Evolutionary conservation across 2,329 filamentous ascomycete genomes (phyloP).

Genomic region (Aspergillus fijiensis): DNA sequence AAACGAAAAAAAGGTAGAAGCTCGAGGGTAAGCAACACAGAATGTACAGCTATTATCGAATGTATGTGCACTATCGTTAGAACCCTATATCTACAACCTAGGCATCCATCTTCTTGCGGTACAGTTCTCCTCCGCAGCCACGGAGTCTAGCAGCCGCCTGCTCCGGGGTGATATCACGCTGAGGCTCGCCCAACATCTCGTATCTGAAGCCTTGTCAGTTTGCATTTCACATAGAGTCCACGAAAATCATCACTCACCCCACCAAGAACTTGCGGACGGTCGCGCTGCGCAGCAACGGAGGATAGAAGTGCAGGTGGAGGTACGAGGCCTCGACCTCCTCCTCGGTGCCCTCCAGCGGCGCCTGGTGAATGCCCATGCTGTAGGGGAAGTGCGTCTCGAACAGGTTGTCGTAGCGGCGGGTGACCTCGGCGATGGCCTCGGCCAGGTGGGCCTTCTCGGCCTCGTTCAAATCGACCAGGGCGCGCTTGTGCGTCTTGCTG

Average conservation of each 20-base stretch:
- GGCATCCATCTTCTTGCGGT: constrained; percentile 63
- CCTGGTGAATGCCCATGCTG: constrained; percentile 95
- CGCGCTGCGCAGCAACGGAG: constrained; percentile 84
- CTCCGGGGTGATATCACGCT: constrained; percentile 95
- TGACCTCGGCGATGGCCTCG: constrained; percentile 82
- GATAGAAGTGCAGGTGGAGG: constrained; percentile 97
- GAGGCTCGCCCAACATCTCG: constrained; percentile 95
- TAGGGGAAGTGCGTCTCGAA: constrained; percentile 98
- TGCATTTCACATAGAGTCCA: neutral
- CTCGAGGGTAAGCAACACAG: too few relatives aligned
- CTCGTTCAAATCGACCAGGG: constrained; percentile 75
- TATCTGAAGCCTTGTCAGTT: constrained; percentile 52
- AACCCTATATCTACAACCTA: neutral
- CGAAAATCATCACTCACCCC: constrained; percentile 51
- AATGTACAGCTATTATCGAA: neutral
- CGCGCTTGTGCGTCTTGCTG: constrained; percentile 77
- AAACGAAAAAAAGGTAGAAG: too few relatives aligned
- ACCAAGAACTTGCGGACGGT: constrained; percentile 96
- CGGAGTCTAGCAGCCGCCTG: constrained; percentile 80
- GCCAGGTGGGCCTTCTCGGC: constrained; percentile 73
- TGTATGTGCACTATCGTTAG: neutral
- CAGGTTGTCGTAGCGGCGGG: constrained; percentile 89
- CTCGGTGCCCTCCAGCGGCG: constrained; percentile 74
- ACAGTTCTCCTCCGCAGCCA: constrained; percentile 76
- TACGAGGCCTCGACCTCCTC: constrained; percentile 87